Percentiles rank a stretch among this genome's conserved stretches.
Evolutionary conservation across 2,329 filamentous ascomycete genomes (phyloP).

Genomic region (Pseudocercospora fuligena): DNA sequence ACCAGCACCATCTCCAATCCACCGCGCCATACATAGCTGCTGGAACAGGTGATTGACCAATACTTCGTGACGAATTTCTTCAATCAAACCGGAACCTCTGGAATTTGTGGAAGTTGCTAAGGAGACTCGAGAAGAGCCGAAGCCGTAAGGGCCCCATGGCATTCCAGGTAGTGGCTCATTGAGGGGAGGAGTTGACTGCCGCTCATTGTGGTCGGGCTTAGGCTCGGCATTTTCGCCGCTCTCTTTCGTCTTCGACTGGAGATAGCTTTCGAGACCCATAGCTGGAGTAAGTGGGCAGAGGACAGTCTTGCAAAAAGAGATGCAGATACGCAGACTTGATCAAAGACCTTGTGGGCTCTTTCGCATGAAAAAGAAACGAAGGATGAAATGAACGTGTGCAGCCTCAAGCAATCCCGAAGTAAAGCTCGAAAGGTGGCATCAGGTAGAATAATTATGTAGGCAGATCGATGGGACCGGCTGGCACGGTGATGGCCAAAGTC

Average conservation of each 20-base stretch:
- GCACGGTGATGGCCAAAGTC: background rate
- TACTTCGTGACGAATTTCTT: constrained; percentile 23
- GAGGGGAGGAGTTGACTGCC: constrained; percentile 43
- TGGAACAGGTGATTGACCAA: constrained; percentile 73
- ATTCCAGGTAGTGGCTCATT: constrained; percentile 28
- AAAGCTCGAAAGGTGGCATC: background rate
- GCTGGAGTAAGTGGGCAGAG: constrained; percentile 21
- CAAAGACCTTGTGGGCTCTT: background rate
- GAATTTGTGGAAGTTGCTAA: constrained; percentile 36
- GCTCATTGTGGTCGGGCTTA: constrained; percentile 30
- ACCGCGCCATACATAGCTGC: constrained; percentile 74
- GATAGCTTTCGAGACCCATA: constrained; percentile 68
- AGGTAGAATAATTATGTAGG: background rate
- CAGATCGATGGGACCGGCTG: background rate
- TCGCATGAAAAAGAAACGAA: background rate
- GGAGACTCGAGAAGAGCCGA: constrained; percentile 59
- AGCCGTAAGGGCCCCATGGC: constrained; percentile 44
- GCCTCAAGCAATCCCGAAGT: background rate
- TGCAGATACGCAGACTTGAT: background rate
- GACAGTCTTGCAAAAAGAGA: background rate
- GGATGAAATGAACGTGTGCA: background rate
- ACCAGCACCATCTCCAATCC: constrained; percentile 72
- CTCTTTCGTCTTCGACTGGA: constrained; percentile 59
- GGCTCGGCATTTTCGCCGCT: constrained; percentile 34
- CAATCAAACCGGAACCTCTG: constrained; percentile 20